Evolutionary conservation across 176 grass and related monocot genomes (phyloP), one percentile per base, ranked within the genome.

Genomic region (Avena sativa): DNA sequence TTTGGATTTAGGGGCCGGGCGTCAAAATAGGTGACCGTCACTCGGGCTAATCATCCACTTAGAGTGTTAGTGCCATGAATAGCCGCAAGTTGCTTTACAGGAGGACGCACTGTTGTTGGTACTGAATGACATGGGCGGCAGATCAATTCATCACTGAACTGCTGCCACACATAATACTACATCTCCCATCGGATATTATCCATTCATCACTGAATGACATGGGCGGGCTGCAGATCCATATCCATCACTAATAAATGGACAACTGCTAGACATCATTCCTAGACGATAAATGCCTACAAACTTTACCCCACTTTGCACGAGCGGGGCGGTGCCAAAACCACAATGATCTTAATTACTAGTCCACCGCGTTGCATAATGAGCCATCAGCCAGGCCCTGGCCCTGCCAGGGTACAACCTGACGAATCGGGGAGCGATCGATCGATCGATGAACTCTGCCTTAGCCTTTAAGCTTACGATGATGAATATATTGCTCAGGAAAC

Each of bases 51-150:
- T 80, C 34, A 59, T 79, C 74, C 9, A n/a, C 7, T 32, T 57
- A 74, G 84, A 74, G 46, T 76, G 11, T 84, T 49, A 84, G 79
- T 69, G 81, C 59, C 49, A 80, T 91, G 75, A 84, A 84, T 68
- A 12, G 70, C 51, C 20, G 26, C 71, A 67, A 59, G 20, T 19
- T 74, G 69, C 76, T 91, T 88, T 88, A 71, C 89, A 88, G 75
- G 6, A 77, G 8, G 38, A 12, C 40, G 38, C 78, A 81, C 68
- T 65, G 47, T 72, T 72, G 70, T 13, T 47, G 13, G 44, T 74
- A 28, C 61, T 40, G 52, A 48, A 79, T 16, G 19, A 13, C 69
- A 46, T 58, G 63, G 63, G 43, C 43, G 8, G 60, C 1, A 25
- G n/a, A 64, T 13, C 21, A 0, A 43, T 43, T 26, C n/a, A 74